These are phyloP conservation scores for Phytopythium vexans DNA, from an alignment of 352 stramenopile genomes.

Conservation along the genomic window DNA sequence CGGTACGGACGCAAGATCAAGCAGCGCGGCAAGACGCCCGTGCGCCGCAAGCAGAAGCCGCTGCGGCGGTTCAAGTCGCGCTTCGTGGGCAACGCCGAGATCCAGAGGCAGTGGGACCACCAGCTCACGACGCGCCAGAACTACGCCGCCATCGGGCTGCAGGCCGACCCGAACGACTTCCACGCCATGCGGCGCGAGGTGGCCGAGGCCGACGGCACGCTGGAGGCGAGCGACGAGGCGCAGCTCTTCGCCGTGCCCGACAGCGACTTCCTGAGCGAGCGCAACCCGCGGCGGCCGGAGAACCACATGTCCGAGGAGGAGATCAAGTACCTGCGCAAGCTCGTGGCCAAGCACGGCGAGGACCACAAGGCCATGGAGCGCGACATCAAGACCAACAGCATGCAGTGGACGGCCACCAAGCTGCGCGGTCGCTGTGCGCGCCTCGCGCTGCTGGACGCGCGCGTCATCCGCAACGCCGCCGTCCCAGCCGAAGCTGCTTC, in stretches of 20 bases:
- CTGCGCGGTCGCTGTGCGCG: conserved; percentile 68
- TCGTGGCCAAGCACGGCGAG: conserved; percentile 70
- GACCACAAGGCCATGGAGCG: conserved; percentile 75
- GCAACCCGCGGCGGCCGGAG: conserved; percentile 59
- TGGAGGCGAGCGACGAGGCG: conserved; percentile 50
- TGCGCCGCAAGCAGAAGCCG: conserved; percentile 67
- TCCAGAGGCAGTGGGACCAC: conserved; percentile 78
- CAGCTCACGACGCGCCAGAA: conserved; percentile 79
- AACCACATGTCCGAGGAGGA: conserved; percentile 83
- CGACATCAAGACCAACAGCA: conserved; percentile 84
- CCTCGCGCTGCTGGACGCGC: conserved; percentile 71
- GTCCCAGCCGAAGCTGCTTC: background rate
- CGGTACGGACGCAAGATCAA: conserved; percentile 58
- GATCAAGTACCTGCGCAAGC: conserved; percentile 67
- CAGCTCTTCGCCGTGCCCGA: conserved; percentile 72
- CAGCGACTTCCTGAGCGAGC: conserved; percentile 73
- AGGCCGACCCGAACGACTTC: conserved; percentile 64
- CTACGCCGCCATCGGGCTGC: conserved; percentile 70
- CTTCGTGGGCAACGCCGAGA: conserved; percentile 67
- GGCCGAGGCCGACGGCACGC: conserved; percentile 35
- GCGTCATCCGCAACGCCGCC: conserved; percentile 42
- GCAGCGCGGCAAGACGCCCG: conserved; percentile 59
- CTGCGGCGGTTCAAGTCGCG: conserved; percentile 71
- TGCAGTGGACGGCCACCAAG: conserved; percentile 81
- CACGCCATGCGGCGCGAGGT: conserved; percentile 45